phyloP scores from a whole-genome alignment of 345 rosid genomes.

The Cochlearia excelsa region DNA sequence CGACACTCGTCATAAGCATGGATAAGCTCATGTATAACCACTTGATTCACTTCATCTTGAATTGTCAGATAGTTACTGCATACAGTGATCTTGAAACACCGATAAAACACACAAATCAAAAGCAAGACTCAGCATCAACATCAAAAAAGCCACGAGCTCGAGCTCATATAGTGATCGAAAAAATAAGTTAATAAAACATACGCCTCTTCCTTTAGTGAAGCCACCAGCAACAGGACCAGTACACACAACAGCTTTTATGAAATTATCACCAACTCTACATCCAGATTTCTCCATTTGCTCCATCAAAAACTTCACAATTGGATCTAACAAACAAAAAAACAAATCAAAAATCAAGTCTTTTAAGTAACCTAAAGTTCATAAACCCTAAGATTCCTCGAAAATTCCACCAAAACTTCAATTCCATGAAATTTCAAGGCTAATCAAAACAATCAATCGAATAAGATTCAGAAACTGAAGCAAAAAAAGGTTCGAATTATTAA shows the following conservation, averaged over 20 bases:
- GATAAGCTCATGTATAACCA: constrained; percentile 77
- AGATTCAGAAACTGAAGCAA: not conserved
- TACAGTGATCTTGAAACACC: constrained; percentile 51
- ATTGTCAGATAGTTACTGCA: constrained; percentile 70
- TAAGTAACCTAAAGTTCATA: constrained; percentile 5
- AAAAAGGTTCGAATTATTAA: not conserved
- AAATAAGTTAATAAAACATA: constrained; percentile 15
- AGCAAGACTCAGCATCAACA: constrained; percentile 23
- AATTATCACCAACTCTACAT: constrained; percentile 67
- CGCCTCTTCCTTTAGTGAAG: constrained; percentile 64
- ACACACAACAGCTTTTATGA: constrained; percentile 70
- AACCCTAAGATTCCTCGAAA: constrained; percentile 20
- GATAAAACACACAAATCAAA: not conserved
- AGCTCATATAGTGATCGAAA: too few species aligned
- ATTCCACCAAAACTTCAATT: not conserved
- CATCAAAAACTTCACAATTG: constrained; percentile 77
- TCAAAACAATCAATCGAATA: constrained; percentile 1
- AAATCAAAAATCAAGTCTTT: constrained; percentile 6
- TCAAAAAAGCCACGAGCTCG: constrained; percentile 4
- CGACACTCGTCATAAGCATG: constrained; percentile 93
- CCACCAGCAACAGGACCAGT: constrained; percentile 55
- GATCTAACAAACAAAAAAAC: constrained; percentile 43
- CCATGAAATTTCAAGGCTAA: not conserved
- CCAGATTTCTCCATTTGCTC: constrained; percentile 88
- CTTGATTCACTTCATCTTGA: constrained; percentile 89